Percentiles rank a stretch among this genome's conserved stretches.
phyloP scores from a whole-genome alignment of 208 protist species.

The Wallacemonas sp. region DNA sequence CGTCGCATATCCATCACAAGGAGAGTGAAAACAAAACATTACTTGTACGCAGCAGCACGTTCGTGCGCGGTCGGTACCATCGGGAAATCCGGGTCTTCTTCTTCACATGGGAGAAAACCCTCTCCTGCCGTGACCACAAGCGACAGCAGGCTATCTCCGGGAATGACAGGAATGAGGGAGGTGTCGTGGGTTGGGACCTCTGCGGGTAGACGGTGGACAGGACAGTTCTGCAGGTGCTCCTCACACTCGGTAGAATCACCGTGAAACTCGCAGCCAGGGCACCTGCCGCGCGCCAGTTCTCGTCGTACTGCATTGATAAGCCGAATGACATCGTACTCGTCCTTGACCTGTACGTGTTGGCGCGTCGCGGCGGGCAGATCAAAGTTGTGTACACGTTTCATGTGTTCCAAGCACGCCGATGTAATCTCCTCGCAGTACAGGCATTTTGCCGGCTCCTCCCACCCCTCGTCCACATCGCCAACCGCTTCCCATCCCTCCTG shows the following conservation, averaged over 20 bases:
- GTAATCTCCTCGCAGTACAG: conserved; percentile 58
- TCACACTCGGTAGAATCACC: conserved; percentile 28
- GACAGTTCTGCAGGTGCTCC: conserved; percentile 32
- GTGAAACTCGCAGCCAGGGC: not conserved
- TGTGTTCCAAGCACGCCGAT: conserved; percentile 50
- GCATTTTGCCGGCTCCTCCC: conserved; percentile 52
- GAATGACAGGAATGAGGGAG: conserved; percentile 57
- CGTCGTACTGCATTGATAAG: conserved; percentile 71
- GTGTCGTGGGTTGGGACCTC: conserved; percentile 36
- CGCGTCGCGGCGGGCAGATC: conserved; percentile 46
- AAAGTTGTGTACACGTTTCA: conserved; percentile 50
- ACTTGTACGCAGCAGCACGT: conserved; percentile 10
- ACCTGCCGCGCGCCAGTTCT: conserved; percentile 10
- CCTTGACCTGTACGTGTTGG: conserved; percentile 38
- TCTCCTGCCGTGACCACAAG: conserved; percentile 55
- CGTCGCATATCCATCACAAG: no score
- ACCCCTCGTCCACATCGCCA: conserved; percentile 54
- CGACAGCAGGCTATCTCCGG: conserved; percentile 74
- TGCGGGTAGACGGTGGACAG: conserved; percentile 53
- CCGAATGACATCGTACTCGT: conserved; percentile 82
- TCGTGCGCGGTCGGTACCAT: conserved; percentile 72
- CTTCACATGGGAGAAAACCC: conserved; percentile 38
- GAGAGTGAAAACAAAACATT: no score
- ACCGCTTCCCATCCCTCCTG: conserved; percentile 39
- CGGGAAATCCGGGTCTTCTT: conserved; percentile 71